Percentiles rank a stretch among this genome's conserved stretches.
phyloP scores from a whole-genome alignment of 176 grass and related monocot species.

The Aegilops tauschii region DNA sequence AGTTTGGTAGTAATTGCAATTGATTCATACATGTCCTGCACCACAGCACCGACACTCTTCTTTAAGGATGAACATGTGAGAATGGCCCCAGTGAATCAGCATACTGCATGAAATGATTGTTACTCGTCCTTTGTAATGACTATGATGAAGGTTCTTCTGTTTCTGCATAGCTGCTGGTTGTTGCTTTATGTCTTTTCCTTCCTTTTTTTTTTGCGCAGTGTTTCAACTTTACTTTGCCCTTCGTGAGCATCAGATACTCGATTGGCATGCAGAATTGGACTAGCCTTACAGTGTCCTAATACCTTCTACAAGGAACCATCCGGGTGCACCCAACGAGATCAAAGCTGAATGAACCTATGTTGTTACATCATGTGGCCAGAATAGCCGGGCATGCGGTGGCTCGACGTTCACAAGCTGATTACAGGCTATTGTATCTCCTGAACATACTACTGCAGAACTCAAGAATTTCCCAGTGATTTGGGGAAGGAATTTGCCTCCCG shows the following conservation, averaged over 20 bases:
- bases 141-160: background rate
- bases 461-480: background rate
- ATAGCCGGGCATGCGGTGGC: background rate
- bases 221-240: background rate
- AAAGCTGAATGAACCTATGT: slow-evolving; percentile 8
- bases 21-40: slow-evolving; percentile 5
- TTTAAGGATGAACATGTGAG: background rate
- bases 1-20: background rate
- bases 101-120: background rate
- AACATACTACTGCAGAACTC: background rate
- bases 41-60: background rate
- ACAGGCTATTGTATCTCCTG: background rate
- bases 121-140: background rate
- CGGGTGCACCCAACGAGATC: background rate
- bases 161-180: background rate
- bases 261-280: background rate
- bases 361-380: background rate
- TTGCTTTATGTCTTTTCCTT: background rate
- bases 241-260: background rate
- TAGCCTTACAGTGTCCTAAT: background rate
- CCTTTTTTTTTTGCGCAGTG: background rate
- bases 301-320: background rate
- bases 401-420: background rate
- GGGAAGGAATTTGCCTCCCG: background rate
- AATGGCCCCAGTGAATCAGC: background rate